Conservation (phyloP, 495 filamentous ascomycete genomes). For the Talaromyces trachyspermus region DNA sequence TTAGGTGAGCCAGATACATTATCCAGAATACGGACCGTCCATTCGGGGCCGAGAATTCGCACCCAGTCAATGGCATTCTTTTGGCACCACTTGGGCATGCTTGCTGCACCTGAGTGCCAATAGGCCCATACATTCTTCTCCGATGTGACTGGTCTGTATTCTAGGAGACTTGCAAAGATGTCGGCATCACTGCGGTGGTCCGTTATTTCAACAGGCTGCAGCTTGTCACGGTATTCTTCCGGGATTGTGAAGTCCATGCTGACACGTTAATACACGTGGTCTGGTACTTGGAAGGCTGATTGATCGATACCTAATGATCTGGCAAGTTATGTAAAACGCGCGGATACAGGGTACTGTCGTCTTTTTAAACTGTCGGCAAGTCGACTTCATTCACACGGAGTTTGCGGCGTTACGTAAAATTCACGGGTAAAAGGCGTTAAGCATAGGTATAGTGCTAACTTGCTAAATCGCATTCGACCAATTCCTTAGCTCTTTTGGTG, state of each 20-base stretch:
- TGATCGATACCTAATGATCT: too few species aligned
- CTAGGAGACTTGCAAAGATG: background rate
- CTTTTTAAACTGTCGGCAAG: too few species aligned
- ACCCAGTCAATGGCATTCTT: slow-evolving; percentile 19
- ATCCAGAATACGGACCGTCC: slow-evolving; percentile 21
- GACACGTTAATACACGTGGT: too few species aligned
- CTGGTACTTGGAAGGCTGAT: too few species aligned
- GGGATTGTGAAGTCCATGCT: background rate
- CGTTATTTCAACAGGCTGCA: background rate
- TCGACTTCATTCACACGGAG: too few species aligned
- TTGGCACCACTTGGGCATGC: slow-evolving; percentile 19
- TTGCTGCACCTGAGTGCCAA: slow-evolving; percentile 16
- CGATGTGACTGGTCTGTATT: slow-evolving; percentile 12
- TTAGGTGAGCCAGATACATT: slow-evolving; percentile 12
- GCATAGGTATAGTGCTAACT: too few species aligned
- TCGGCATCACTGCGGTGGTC: slow-evolving; percentile 2
- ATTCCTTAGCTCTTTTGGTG: too few species aligned
- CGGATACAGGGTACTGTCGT: too few species aligned
- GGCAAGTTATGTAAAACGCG: too few species aligned
- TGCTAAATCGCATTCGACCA: too few species aligned
- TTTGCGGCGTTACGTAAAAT: too few species aligned
- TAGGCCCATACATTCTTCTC: slow-evolving; percentile 25
- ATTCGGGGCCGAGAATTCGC: slow-evolving; percentile 11
- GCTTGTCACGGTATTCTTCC: background rate
- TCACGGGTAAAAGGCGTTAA: too few species aligned